Evolutionary conservation across 441 rosid genomes (phyloP).

Genomic region (Pelargonium myrrhifolium): DNA sequence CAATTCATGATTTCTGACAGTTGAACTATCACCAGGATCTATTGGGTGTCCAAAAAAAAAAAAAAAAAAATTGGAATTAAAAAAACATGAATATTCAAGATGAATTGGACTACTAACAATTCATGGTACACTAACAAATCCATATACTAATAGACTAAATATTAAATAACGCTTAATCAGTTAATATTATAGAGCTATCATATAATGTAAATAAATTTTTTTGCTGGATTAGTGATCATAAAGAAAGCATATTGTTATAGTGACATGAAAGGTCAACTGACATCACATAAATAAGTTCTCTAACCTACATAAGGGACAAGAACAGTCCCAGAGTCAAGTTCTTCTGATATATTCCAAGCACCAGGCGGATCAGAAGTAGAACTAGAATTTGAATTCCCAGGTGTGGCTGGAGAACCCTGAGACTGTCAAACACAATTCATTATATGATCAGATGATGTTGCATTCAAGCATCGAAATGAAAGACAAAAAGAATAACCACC

Average conservation of each 20-base stretch:
- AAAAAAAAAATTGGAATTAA: neutral
- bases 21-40: slow-evolving; percentile 39
- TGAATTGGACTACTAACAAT: neutral
- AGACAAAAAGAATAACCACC: neutral
- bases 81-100: neutral
- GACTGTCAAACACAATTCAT: slow-evolving; percentile 30
- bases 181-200: neutral
- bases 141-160: neutral
- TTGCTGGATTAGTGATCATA: neutral
- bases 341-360: slow-evolving; percentile 48
- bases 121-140: neutral
- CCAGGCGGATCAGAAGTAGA: slow-evolving; percentile 61
- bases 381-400: slow-evolving; percentile 79
- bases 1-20: slow-evolving; percentile 53
- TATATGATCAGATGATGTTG: slow-evolving; percentile 7
- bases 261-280: slow-evolving; percentile 13
- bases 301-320: slow-evolving; percentile 29
- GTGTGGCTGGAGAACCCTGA: slow-evolving; percentile 75
- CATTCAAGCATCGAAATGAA: neutral
- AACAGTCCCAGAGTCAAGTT: slow-evolving; percentile 64
- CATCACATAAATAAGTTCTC: slow-evolving; percentile 27
- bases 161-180: neutral
- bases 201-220: neutral
- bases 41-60: slow-evolving; percentile 31
- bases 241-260: neutral